Conservation (phyloP, 1,284 basidiomycete species). For the Apiotrichum laibachii region DNA sequence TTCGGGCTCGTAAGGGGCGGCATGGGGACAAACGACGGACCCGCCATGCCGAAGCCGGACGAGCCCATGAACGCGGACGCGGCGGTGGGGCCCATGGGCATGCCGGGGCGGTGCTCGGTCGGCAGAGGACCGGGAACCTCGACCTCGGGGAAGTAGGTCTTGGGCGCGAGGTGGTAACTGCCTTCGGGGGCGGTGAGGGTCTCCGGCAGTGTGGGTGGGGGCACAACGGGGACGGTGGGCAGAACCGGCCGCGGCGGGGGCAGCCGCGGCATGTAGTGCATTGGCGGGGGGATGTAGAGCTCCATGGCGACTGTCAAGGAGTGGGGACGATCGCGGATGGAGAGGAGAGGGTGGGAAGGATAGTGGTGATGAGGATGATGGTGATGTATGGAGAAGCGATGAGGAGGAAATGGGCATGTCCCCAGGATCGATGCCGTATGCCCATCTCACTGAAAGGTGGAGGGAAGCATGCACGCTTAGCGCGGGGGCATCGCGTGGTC, state of each 20-base stretch:
- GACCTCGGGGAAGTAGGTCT: conserved; percentile 38
- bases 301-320: conserved; percentile 26
- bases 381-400: no score
- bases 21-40: conserved; percentile 18
- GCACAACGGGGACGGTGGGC: conserved; percentile 43
- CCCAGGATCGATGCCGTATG: no score
- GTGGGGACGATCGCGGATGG: not conserved
- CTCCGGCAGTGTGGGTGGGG: conserved; percentile 37
- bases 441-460: no score
- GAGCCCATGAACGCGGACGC: conserved; percentile 34
- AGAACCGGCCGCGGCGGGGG: conserved; percentile 26
- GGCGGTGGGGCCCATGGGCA: conserved; percentile 6
- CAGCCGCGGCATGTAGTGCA: conserved; percentile 32
- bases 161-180: conserved; percentile 31
- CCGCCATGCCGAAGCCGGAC: conserved; percentile 15
- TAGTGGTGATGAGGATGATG: not conserved
- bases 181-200: conserved; percentile 46
- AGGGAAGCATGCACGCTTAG: no score
- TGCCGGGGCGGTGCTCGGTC: conserved; percentile 15
- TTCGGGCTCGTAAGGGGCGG: conserved; percentile 18
- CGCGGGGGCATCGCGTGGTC: no score
- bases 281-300: conserved; percentile 40
- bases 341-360: conserved; percentile 2
- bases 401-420: no score
- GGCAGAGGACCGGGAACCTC: conserved; percentile 36